Evolutionary conservation across 2,329 filamentous ascomycete genomes (phyloP), one percentile per base, ranked within the genome.

Genomic region (Sporothrix sp.): DNA sequence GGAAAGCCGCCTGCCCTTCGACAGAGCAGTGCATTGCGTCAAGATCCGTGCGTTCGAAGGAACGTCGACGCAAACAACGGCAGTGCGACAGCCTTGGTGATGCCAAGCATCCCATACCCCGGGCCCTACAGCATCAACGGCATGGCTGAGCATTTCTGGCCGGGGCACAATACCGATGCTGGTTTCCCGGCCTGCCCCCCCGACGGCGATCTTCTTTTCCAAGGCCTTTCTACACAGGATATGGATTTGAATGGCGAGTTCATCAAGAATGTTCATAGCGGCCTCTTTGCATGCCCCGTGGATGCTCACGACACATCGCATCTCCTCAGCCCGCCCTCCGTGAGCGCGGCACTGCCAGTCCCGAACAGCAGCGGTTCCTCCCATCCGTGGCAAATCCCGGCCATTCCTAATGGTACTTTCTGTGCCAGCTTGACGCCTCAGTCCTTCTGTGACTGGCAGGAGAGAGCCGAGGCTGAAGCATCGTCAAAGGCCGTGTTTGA

Each of bases 51-150:
- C 1, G 20, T 23, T 8, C 13, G 16, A 1, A 49, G 13, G 7
- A 25, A 20, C 2, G 11, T 16, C 1, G 35, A 11, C 27, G 16
- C 9, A 3, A 21, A 11, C 3, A 33, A 27, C n/a, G 37, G 40
- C 11, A 16, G 18, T 25, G 20, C 28, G 10, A 14, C 23, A 18
- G 46, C 13, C 23, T 37, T 25, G 20, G 6, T 35, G 7, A 28
- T 14, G 6, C 16, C 28, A 3, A 35, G 28, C 16, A 14, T 50
- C 14, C 46, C 47, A 7, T 53, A 46, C 13, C 51, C 51, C 4
- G 51, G 46, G 7, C 51, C 51, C 7, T 50, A 53, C 35, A 53
- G 51, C 11, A 50, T 50, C 14, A 38, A 53, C n/a, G 47, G 51
- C 5, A 50, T 53, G 40, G 30, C 38, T 27, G 51, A 53, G 25